These are phyloP conservation scores for Colletotrichum sp. DNA, from an alignment of 2,329 filamentous ascomycete species.

Conservation along the genomic window DNA sequence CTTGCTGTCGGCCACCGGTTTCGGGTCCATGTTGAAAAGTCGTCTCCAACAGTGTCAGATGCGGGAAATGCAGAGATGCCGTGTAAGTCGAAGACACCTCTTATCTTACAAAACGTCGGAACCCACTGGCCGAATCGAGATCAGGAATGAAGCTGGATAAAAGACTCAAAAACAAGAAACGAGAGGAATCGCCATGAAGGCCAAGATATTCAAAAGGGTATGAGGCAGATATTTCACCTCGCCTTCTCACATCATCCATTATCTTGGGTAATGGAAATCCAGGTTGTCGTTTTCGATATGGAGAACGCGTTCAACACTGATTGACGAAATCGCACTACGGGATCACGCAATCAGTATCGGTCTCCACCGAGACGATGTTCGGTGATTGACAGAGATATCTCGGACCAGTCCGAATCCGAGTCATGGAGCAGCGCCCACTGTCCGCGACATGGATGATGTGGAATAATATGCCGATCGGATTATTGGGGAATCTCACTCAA, in stretches of 20 bases:
- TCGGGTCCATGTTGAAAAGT: neutral
- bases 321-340: constrained; percentile 11
- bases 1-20: neutral
- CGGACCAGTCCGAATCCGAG: constrained; percentile 8
- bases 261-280: neutral
- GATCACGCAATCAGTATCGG: constrained; percentile 12
- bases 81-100: neutral
- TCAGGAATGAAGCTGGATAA: neutral
- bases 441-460: neutral
- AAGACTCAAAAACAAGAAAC: neutral
- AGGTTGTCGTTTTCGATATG: neutral
- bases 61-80: neutral
- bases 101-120: neutral
- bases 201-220: neutral
- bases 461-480: neutral
- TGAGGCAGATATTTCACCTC: neutral
- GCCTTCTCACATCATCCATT: neutral
- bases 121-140: neutral
- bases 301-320: neutral
- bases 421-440: neutral
- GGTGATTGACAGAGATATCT: neutral
- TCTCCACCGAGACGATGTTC: constrained; percentile 6
- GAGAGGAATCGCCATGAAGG: neutral
- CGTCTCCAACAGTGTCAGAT: neutral
- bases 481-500: neutral